A percentile compares a stretch with the other conserved stretches of the same genome.
These are phyloP conservation scores for Pezicula neosporulosa DNA, from an alignment of 2,329 filamentous ascomycete species.

Conservation along the genomic window DNA sequence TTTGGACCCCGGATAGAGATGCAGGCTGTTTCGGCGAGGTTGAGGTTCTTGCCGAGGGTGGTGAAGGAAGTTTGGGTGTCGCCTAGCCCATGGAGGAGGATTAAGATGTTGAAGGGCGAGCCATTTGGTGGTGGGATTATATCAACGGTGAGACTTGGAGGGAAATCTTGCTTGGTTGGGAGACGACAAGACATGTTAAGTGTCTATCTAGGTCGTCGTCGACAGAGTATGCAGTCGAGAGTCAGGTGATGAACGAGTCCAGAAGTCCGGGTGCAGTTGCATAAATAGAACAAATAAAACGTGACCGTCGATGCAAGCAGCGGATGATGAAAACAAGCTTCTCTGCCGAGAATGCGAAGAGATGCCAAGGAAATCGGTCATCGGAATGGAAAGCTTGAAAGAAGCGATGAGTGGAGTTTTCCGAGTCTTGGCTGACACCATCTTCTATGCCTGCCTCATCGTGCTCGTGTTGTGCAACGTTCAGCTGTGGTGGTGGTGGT, in stretches of 20 bases:
- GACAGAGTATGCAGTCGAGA: neutral
- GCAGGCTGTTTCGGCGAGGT: slow-evolving; percentile 62
- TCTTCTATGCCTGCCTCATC: too few relatives aligned
- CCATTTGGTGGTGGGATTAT: slow-evolving; percentile 28
- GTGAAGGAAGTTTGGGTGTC: slow-evolving; percentile 59
- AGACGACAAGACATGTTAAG: slow-evolving; percentile 15
- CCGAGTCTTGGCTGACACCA: neutral
- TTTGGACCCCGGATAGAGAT: slow-evolving; percentile 58
- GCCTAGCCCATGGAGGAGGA: slow-evolving; percentile 67
- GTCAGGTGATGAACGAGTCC: neutral
- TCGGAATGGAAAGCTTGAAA: neutral
- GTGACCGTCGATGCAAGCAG: neutral
- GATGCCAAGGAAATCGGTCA: neutral
- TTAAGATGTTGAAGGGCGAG: slow-evolving; percentile 54
- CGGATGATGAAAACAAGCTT: slow-evolving; percentile 8
- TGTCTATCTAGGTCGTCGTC: neutral
- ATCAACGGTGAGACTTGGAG: slow-evolving; percentile 34
- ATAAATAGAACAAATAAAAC: too few relatives aligned
- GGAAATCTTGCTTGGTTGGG: slow-evolving; percentile 42
- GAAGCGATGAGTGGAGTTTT: neutral
- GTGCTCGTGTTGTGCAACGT: too few relatives aligned
- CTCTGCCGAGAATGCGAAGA: neutral
- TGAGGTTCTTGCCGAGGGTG: slow-evolving; percentile 52
- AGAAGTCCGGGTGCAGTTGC: neutral
- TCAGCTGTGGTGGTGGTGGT: too few relatives aligned